Base-by-base conservation (phyloP, 2,329 filamentous ascomycete species). In the Aspergillus fischeri region DNA sequence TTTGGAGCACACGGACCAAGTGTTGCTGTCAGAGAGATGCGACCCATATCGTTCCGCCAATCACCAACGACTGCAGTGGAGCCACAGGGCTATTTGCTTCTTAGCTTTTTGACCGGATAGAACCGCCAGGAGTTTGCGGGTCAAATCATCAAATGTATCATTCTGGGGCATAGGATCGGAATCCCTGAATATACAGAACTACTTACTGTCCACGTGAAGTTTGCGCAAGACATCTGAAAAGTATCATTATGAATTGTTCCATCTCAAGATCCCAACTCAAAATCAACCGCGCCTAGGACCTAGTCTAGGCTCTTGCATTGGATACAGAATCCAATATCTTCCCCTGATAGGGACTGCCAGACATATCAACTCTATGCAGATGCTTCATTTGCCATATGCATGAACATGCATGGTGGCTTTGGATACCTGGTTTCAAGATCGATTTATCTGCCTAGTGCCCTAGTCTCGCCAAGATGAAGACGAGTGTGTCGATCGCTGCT, bases 1-100 rank as follows among this genome's bases (percentile, higher is more conserved):
- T 14, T 10, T 47, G 44, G 20, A 52, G 55, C 53, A 60, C 61
- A 60, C 60, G 55, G 56, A 60, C 60, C 57, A 62, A 60, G 55
- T 49, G 57, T 60, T 58, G 61, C 54, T 59, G 32, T 38, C 32
- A 17, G 7, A 38, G 14, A 38, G 32, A 17, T 38, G 32, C 32
- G 32, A 17, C 5, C 14, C 32, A 14, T 32, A 4, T 17, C 32
- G 6, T 17, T 17, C 32, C 32, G 4, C 32, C 32, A 38, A 38
- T 17, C 14, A 38, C 14, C 32, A 45, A 45, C 11, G 42, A 24
- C 42, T 45, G 8, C 42, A 4, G 42, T 45, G 42, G 20, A 45
- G 42, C 42, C 42, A 45, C 32, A 38, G 14, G 14, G 14, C 32
- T 38, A 38, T 38, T 14, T 38, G 14, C 14, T 38, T 7, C 14